Conservation (phyloP, 306 rosid species). For the Cucurbita argyrosperma region DNA sequence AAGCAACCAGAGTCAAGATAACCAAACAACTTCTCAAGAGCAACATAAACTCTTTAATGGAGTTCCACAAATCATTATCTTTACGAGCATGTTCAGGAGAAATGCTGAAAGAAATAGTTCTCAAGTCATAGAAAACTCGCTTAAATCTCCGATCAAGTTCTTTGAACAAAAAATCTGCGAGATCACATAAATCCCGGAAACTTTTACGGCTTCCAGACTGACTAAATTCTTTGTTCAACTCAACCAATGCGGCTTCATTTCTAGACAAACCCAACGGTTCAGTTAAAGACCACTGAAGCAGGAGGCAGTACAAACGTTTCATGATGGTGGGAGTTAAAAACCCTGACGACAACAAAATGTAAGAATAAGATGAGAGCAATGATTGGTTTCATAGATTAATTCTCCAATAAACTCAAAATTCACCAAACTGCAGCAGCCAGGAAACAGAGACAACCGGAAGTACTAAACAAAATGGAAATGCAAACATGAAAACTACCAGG, state of each 20-base stretch:
- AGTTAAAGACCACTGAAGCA: constrained; percentile 10
- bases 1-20: constrained; percentile 21
- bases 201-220: constrained; percentile 8
- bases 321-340: constrained; percentile 13
- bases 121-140: constrained; percentile 17
- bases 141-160: constrained; percentile 26
- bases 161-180: constrained; percentile 33
- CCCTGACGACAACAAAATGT: constrained; percentile 9
- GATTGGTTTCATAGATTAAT: neutral
- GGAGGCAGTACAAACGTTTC: constrained; percentile 17
- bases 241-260: neutral
- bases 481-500: neutral
- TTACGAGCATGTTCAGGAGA: constrained; percentile 1
- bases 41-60: constrained; percentile 28
- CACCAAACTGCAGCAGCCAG: neutral
- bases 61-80: constrained; percentile 17
- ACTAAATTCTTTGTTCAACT: neutral
- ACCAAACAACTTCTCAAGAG: constrained; percentile 47
- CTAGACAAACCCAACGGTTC: constrained; percentile 3
- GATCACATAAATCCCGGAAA: constrained; percentile 3
- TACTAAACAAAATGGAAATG: neutral
- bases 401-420: neutral
- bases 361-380: neutral
- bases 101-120: neutral
- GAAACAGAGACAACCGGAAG: neutral